Percentiles rank a stretch among this genome's conserved stretches.
Conservation (phyloP, 2,329 filamentous ascomycete genomes). For the Aureobasidium mangrovei region DNA sequence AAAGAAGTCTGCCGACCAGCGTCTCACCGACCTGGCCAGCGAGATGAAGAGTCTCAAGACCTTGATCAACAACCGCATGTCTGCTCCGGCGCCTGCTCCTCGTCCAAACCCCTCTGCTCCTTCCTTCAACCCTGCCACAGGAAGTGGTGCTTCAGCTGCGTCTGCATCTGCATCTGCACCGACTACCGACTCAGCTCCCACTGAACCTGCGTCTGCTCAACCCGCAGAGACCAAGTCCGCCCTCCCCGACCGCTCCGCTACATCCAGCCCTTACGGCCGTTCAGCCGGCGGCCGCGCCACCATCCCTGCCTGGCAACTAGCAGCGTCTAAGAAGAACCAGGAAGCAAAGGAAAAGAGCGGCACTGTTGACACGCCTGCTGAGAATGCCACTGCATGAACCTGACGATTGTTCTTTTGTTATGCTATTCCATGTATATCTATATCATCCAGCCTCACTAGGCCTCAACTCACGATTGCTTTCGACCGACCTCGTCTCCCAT, state of each 20-base stretch:
- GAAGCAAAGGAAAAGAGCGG: constrained; percentile 22
- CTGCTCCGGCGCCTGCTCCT: constrained; percentile 17
- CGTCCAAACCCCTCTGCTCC: constrained; percentile 4
- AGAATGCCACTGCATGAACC: constrained; percentile 3
- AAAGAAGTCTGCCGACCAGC: constrained; percentile 70
- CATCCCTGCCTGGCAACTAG: constrained; percentile 47
- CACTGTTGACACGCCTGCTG: constrained; percentile 12
- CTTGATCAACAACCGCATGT: constrained; percentile 59
- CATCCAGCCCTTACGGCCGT: constrained; percentile 16
- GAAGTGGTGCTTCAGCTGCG: neutral
- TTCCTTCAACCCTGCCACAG: neutral
- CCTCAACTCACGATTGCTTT: too few relatives aligned
- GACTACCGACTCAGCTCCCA: constrained; percentile 20
- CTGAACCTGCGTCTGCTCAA: constrained; percentile 14
- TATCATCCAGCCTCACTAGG: too few relatives aligned
- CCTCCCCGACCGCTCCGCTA: constrained; percentile 2
- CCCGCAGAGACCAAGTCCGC: constrained; percentile 5
- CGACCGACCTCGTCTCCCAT: too few relatives aligned
- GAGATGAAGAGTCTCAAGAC: constrained; percentile 92
- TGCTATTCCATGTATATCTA: neutral
- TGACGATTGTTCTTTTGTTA: neutral
- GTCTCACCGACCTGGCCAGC: constrained; percentile 73
- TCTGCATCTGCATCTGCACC: constrained; percentile 5
- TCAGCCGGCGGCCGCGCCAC: constrained; percentile 21
- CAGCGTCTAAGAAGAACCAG: constrained; percentile 39